Percentiles rank a stretch among this genome's conserved stretches.
Evolutionary conservation across 2,329 filamentous ascomycete genomes (phyloP).

Genomic region (Colletotrichum sp.): DNA sequence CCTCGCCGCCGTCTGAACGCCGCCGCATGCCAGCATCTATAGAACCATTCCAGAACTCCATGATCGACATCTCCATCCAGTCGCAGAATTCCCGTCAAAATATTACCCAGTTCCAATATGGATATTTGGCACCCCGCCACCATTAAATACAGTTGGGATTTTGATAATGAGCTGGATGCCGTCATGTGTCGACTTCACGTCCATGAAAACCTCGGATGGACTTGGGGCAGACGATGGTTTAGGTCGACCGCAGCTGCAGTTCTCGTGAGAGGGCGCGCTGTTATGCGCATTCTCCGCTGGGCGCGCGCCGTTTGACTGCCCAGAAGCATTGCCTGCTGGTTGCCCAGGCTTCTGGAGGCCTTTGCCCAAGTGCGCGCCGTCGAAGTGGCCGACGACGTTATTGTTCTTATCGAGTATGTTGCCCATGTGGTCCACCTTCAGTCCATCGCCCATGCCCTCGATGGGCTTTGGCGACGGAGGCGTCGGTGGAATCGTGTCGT

Average conservation of each 20-base stretch:
- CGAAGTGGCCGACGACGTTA: constrained; percentile 52
- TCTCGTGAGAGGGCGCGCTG: constrained; percentile 27
- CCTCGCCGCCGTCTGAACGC: constrained; percentile 18
- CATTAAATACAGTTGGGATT: constrained; percentile 60
- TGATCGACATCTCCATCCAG: not conserved
- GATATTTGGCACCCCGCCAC: constrained; percentile 33
- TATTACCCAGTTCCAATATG: constrained; percentile 28
- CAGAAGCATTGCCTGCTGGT: not conserved
- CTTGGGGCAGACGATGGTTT: constrained; percentile 42
- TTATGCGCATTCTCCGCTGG: constrained; percentile 25
- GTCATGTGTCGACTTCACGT: constrained; percentile 62
- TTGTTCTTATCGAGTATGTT: constrained; percentile 52
- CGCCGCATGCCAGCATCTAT: constrained; percentile 13
- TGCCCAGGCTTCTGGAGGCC: constrained; percentile 45
- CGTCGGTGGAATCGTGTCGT: constrained; percentile 34
- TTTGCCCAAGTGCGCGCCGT: constrained; percentile 36
- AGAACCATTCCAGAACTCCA: constrained; percentile 18
- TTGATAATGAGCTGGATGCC: constrained; percentile 63
- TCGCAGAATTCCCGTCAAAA: not conserved
- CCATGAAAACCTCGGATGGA: constrained; percentile 60
- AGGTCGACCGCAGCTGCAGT: constrained; percentile 31
- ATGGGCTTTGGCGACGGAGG: constrained; percentile 31
- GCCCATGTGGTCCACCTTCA: constrained; percentile 47
- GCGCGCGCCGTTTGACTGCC: not conserved
- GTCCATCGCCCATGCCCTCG: constrained; percentile 39